These are phyloP conservation scores for Eutrema heterophyllum DNA, from an alignment of 345 rosid species.

Conservation along the genomic window DNA sequence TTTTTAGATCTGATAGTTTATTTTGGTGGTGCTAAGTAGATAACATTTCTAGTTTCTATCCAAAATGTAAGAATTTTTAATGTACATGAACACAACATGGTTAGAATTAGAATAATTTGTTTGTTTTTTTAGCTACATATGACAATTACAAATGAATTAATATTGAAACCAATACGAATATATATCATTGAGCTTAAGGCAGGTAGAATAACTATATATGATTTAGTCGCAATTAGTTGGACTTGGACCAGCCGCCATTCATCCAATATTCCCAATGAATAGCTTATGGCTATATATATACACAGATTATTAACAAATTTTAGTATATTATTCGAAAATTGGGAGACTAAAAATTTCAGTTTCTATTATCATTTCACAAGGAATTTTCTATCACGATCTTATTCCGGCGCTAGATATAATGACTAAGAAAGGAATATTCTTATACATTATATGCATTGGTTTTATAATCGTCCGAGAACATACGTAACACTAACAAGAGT, in stretches of 20 bases:
- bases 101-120: neutral
- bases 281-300: neutral
- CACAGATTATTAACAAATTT: neutral
- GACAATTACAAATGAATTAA: neutral
- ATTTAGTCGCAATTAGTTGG: neutral
- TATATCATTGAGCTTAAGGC: slow-evolving; percentile 3
- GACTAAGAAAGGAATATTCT: slow-evolving; percentile 5
- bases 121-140: neutral
- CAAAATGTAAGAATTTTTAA: too few relatives aligned
- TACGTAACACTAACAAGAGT: slow-evolving; percentile 13
- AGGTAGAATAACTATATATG: neutral
- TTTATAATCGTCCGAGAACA: neutral
- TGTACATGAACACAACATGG: neutral
- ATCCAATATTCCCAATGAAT: neutral
- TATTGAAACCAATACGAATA: neutral
- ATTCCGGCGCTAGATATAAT: slow-evolving; percentile 5
- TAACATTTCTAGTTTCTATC: too few relatives aligned
- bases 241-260: slow-evolving; percentile 23
- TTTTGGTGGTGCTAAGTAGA: too few relatives aligned
- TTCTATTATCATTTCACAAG: neutral
- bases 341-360: neutral
- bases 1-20: too few relatives aligned
- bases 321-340: neutral
- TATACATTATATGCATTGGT: slow-evolving; percentile 5
- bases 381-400: neutral